These are phyloP conservation scores for Aspergillus baeticus DNA, from an alignment of 495 filamentous ascomycete genomes.

Conservation along the genomic window DNA sequence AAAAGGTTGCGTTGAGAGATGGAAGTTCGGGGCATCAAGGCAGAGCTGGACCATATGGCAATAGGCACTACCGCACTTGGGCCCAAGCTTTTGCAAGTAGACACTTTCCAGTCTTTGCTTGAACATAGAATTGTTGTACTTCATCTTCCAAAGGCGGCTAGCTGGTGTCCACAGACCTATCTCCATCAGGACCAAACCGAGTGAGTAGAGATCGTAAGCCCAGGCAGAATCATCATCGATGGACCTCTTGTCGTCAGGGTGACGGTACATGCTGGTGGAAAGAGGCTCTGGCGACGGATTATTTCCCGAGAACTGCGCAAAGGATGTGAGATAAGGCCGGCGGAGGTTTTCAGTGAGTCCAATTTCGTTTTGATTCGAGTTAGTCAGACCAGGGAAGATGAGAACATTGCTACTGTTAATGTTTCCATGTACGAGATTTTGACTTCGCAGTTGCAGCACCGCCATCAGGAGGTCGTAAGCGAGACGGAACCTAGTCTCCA, in stretches of 20 bases:
- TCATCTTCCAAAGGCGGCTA: slow-evolving; percentile 63
- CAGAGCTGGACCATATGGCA: slow-evolving; percentile 79
- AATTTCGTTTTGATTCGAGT: slow-evolving; percentile 39
- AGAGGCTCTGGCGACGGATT: slow-evolving; percentile 49
- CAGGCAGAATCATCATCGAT: slow-evolving; percentile 50
- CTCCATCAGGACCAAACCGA: slow-evolving; percentile 81
- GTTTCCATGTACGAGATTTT: slow-evolving; percentile 76
- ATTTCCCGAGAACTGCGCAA: slow-evolving; percentile 75
- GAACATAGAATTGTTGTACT: slow-evolving; percentile 63
- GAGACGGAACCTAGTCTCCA: slow-evolving; percentile 82
- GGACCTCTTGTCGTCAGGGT: slow-evolving; percentile 69
- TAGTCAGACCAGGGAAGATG: slow-evolving; percentile 60
- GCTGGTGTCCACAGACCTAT: slow-evolving; percentile 88
- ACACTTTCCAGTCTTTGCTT: slow-evolving; percentile 60
- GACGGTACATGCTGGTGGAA: slow-evolving; percentile 68
- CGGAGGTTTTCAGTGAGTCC: slow-evolving; percentile 57
- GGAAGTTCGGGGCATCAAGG: slow-evolving; percentile 69
- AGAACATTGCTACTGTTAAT: slow-evolving; percentile 78
- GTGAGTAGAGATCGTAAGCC: slow-evolving; percentile 79
- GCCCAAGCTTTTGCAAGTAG: slow-evolving; percentile 63
- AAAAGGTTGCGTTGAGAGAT: slow-evolving; percentile 55
- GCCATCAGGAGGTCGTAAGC: slow-evolving; percentile 77
- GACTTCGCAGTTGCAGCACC: slow-evolving; percentile 71
- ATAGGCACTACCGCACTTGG: slow-evolving; percentile 74
- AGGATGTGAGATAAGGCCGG: slow-evolving; percentile 74